These are phyloP conservation scores for Alternaria infectoria DNA, from an alignment of 2,329 filamentous ascomycete genomes.

Conservation along the genomic window DNA sequence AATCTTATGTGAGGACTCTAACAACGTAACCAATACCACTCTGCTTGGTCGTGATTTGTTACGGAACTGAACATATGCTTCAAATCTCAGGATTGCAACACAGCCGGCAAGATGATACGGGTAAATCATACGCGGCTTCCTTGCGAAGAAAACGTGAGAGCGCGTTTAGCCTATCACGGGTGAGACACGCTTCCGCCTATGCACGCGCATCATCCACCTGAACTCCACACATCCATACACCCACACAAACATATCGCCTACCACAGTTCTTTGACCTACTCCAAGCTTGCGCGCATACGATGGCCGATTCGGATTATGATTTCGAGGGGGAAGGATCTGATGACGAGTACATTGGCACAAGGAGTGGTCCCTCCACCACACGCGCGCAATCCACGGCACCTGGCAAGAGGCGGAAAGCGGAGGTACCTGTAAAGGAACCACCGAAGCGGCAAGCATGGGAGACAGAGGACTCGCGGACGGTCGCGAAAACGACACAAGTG, in stretches of 20 bases:
- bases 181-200: slow-evolving; percentile 10
- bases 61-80: not conserved
- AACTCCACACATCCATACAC: not conserved
- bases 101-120: not conserved
- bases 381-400: slow-evolving; percentile 29
- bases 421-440: slow-evolving; percentile 25
- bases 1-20: not conserved
- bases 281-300: slow-evolving; percentile 39
- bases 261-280: not conserved
- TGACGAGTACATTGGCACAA: slow-evolving; percentile 63
- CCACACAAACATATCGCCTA: not conserved
- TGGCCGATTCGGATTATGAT: slow-evolving; percentile 77
- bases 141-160: slow-evolving; percentile 25
- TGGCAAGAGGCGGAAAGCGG: slow-evolving; percentile 26
- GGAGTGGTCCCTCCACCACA: slow-evolving; percentile 32
- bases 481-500: slow-evolving; percentile 64
- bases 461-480: slow-evolving; percentile 53
- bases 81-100: not conserved
- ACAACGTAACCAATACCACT: not conserved
- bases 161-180: slow-evolving; percentile 31
- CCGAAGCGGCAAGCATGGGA: slow-evolving; percentile 58
- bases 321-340: slow-evolving; percentile 69
- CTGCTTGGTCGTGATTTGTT: not conserved
- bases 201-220: not conserved
- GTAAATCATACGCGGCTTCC: not conserved